Conservation (phyloP, 495 filamentous ascomycete genomes). For the Hypoxylon cercidicola region DNA sequence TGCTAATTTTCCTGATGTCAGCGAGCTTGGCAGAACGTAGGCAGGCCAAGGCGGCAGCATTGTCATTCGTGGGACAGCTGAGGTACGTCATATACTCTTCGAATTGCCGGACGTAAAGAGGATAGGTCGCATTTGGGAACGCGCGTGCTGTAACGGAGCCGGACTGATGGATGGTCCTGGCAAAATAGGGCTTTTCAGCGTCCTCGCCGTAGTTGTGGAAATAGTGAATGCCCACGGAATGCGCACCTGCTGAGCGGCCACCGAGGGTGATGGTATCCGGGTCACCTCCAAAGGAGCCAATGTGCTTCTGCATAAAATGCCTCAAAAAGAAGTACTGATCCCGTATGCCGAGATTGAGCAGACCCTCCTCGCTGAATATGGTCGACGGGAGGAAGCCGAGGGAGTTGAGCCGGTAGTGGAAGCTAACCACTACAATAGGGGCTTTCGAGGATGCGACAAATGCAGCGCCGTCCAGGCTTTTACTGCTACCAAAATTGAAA, state of each 20-base stretch:
- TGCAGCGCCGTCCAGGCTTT: constrained; percentile 56
- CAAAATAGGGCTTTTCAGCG: constrained; percentile 55
- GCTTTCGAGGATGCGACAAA: constrained; percentile 63
- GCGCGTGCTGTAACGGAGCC: constrained; percentile 69
- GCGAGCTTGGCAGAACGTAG: constrained; percentile 57
- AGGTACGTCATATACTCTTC: constrained; percentile 63
- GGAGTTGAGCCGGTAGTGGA: constrained; percentile 73
- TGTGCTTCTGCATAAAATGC: constrained; percentile 70
- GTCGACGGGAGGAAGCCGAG: constrained; percentile 71
- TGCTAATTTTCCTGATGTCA: constrained; percentile 63
- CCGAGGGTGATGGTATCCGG: constrained; percentile 67
- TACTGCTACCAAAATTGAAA: constrained; percentile 59
- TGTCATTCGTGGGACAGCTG: constrained; percentile 50
- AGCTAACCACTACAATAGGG: constrained; percentile 67
- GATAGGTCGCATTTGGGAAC: constrained; percentile 62
- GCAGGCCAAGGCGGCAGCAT: constrained; percentile 60
- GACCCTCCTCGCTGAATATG: constrained; percentile 62
- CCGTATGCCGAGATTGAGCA: constrained; percentile 72
- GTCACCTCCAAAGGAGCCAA: constrained; percentile 70
- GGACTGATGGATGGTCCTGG: constrained; percentile 69
- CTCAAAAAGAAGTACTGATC: constrained; percentile 69
- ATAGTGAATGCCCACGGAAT: constrained; percentile 59
- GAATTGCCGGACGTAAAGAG: constrained; percentile 67
- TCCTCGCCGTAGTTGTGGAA: constrained; percentile 49
- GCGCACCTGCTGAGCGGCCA: constrained; percentile 73